These are phyloP conservation scores for Codiaeum variegatum DNA, from an alignment of 441 rosid genomes.

Conservation along the genomic window DNA sequence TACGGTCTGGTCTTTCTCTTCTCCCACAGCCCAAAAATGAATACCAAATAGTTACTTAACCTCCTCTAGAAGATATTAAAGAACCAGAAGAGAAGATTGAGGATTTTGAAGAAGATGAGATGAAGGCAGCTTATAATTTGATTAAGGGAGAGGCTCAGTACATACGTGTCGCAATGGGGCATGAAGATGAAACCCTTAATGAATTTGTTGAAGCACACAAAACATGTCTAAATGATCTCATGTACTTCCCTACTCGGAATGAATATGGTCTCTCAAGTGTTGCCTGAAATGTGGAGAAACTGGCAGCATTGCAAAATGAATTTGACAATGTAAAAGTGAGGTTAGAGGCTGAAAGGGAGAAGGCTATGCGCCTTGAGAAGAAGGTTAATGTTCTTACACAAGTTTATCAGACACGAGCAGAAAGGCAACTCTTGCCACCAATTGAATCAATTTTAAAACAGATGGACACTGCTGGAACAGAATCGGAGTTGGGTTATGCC, in stretches of 20 bases:
- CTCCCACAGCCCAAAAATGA: slow-evolving; percentile 98
- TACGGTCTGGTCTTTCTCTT: slow-evolving; percentile 59
- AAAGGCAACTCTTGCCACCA: slow-evolving; percentile 63
- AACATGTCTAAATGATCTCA: slow-evolving; percentile 84
- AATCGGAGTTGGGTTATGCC: too few relatives aligned
- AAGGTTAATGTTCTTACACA: slow-evolving; percentile 78
- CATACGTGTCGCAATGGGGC: slow-evolving; percentile 85
- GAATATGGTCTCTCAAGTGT: slow-evolving; percentile 92
- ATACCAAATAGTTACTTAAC: slow-evolving; percentile 78
- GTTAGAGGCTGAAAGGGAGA: slow-evolving; percentile 81
- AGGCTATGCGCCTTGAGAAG: slow-evolving; percentile 76
- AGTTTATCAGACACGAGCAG: slow-evolving; percentile 90
- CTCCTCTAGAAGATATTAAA: slow-evolving; percentile 75
- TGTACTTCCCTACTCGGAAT: slow-evolving; percentile 88
- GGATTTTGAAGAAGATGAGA: slow-evolving; percentile 76
- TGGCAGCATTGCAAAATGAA: slow-evolving; percentile 78
- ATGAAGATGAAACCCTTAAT: slow-evolving; percentile 74
- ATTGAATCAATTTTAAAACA: slow-evolving; percentile 73
- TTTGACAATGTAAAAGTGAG: slow-evolving; percentile 67
- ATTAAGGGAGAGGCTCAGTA: slow-evolving; percentile 66
- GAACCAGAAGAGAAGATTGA: slow-evolving; percentile 92
- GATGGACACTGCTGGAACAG: slow-evolving; percentile 82
- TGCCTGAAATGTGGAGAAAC: slow-evolving; percentile 85
- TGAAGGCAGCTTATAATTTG: slow-evolving; percentile 66
- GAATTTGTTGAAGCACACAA: slow-evolving; percentile 87